Evolutionary conservation across 2,329 filamentous ascomycete genomes (phyloP), one percentile per base, ranked within the genome.

Genomic region (Colletotrichum euphorbiae): DNA sequence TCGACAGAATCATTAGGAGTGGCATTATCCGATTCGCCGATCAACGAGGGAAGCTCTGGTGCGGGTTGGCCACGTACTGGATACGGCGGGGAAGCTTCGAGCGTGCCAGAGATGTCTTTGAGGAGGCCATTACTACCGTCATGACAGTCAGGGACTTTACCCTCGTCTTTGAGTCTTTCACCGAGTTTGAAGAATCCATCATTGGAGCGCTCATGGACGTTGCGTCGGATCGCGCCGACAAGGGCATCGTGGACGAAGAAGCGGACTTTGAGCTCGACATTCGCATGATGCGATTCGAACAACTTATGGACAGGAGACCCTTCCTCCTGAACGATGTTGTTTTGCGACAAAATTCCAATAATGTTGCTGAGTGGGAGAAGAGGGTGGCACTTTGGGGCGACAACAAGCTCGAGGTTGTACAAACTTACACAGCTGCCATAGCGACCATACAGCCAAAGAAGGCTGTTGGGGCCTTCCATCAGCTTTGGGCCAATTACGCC

Each of bases 91-190:
- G 94, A 50, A 94, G 92, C 75, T 98, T 98, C 75, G 97, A 98
- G 80, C 91, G 91, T 69, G 94, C 96, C 13, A 86, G 97, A 71
- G 96, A 99, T 78, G 86, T 97, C 3, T 98, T 97, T 72, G 96
- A 99, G 80, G 94, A 98, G 79, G 97, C 93, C 50, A 93, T 98
- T 72, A 97, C 93, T 11, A 98, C 95, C 1, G 97, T 98, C 71
- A 98, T 98, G 95, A 99, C 96, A 2, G 94, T 99, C 50, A 91
- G 96, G 63, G 96, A 99, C 80, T 99, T 99, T 76, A 97, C 94
- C 1, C 88, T 98, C 62, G 91, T 98, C 51, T 99, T 99, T 74
- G 96, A 99, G 79, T 92, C 94, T 0, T 99, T 98, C 75, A 91
- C 93, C 36, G 96, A 99, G 79, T 98, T 98, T 70, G 96, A 99